Base-by-base conservation (phyloP, 2,329 filamentous ascomycete genomes). In the Colletotrichum neosansevieriae region DNA sequence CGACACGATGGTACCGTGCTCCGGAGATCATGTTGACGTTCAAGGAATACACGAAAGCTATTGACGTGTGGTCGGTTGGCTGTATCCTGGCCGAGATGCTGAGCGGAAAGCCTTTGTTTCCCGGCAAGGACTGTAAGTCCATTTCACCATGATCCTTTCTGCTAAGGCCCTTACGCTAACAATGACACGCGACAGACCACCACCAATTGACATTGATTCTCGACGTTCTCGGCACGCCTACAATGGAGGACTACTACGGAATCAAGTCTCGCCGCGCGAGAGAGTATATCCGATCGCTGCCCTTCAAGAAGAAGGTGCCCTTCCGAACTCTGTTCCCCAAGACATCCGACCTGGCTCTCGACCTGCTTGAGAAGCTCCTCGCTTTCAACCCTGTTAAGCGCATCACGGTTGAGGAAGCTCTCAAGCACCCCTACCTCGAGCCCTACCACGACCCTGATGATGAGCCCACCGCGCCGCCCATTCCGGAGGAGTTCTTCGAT, bases 21-120 rank as follows among this genome's bases (percentile, higher is more conserved):
- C 96, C 96, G 3, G 96, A 99, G 80, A 99, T 99, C 80, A 99
- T 99, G 96, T 91, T 99, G 84, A 99, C 96, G 12, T 99, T 98
- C 86, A 98, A 99, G 85, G 96, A 99, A 83, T 99, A 99, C 84
- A 99, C 96, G 75, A 99, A 98, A 83, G 96, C 96, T 49, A 99
- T 99, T 77, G 96, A 99, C 77, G 94, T 99, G 11, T 99, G 96
- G 96, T 98, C 94, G 76, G 96, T 99, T 58, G 96, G 96, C 65
- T 99, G 96, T 77, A 99, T 99, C 75, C 84, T 99, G 75, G 96
- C 96, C 4, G 96, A 99, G 85, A 99, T 99, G 96, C 85, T 99
- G 71, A 98, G 94, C 80, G 96, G 96, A 73, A 99, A 99, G 86
- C 96, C 96, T 17, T 83, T 99, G 51, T 99, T 99, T 85, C 96